Evolutionary conservation across 2,329 filamentous ascomycete species (phyloP).

Genomic region (Ophiocordyceps robertsii): DNA sequence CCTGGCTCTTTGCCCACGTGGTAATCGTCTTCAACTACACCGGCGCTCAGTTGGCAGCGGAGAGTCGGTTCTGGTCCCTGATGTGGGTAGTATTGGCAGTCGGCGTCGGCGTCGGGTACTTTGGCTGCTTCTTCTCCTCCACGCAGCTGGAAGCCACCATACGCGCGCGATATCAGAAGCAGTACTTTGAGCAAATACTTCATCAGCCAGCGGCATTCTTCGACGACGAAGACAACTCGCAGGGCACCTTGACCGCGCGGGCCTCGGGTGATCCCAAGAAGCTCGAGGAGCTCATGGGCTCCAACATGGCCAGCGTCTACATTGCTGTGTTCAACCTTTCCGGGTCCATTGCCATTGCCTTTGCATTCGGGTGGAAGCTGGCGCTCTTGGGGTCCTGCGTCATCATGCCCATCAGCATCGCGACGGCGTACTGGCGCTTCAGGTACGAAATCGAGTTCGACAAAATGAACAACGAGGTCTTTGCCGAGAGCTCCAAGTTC

Average conservation of each 20-base stretch:
- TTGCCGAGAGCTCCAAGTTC: slow-evolving; percentile 59
- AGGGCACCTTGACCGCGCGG: slow-evolving; percentile 45
- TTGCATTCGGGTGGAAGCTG: slow-evolving; percentile 66
- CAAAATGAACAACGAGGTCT: slow-evolving; percentile 53
- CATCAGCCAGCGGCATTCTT: slow-evolving; percentile 47
- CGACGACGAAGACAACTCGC: slow-evolving; percentile 44
- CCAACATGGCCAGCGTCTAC: slow-evolving; percentile 49
- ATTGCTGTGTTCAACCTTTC: slow-evolving; percentile 52
- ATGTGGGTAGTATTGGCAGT: slow-evolving; percentile 51
- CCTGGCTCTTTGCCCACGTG: slow-evolving; percentile 41
- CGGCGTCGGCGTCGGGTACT: slow-evolving; percentile 38
- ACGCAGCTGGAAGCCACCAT: slow-evolving; percentile 33
- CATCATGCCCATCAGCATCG: slow-evolving; percentile 35
- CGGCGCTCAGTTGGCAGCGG: slow-evolving; percentile 16
- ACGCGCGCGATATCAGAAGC: slow-evolving; percentile 40
- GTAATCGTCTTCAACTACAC: slow-evolving; percentile 33
- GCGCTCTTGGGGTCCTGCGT: slow-evolving; percentile 54
- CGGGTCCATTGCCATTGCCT: slow-evolving; percentile 53
- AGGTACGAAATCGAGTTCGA: slow-evolving; percentile 54
- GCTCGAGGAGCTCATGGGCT: slow-evolving; percentile 47
- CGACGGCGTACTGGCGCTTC: slow-evolving; percentile 36
- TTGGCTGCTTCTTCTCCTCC: slow-evolving; percentile 21
- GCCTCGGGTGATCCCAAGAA: slow-evolving; percentile 43
- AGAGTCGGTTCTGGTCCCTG: slow-evolving; percentile 47
- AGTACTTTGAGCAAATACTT: slow-evolving; percentile 48